phyloP scores from a whole-genome alignment of 495 filamentous ascomycete species.

The Thermochaetoides thermophila region DNA sequence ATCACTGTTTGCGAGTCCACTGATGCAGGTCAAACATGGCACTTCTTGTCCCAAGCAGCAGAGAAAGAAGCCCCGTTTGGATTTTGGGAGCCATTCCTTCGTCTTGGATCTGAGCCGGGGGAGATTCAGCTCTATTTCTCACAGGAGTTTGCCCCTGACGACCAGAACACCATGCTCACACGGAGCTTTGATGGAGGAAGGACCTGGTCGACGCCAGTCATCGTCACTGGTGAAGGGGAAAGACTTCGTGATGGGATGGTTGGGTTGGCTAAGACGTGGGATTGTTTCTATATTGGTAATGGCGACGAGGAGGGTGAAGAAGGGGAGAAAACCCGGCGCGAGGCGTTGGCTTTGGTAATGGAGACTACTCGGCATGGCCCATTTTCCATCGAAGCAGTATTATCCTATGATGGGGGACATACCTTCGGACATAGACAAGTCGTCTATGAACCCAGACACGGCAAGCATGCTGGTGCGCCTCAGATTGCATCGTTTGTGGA shows the following conservation, averaged over 20 bases:
- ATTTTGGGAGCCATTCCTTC: conserved; percentile 51
- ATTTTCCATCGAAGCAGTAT: conserved; percentile 39
- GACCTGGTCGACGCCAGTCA: conserved; percentile 30
- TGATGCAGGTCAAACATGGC: conserved; percentile 40
- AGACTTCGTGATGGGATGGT: conserved; percentile 43
- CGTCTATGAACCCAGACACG: conserved; percentile 33
- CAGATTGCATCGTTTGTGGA: conserved; percentile 41
- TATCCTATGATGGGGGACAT: conserved; percentile 42
- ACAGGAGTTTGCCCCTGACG: conserved; percentile 15
- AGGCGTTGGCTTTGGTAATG: conserved; percentile 41
- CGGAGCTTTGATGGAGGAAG: conserved; percentile 39
- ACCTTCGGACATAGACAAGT: conserved; percentile 38
- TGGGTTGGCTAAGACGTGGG: conserved; percentile 28
- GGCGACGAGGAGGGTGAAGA: too few relatives aligned
- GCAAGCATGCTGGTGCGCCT: conserved; percentile 39
- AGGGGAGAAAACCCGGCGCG: conserved; percentile 9
- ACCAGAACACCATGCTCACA: conserved; percentile 46
- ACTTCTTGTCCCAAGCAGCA: conserved; percentile 36
- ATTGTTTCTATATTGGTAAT: too few relatives aligned
- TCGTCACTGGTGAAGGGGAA: conserved; percentile 19
- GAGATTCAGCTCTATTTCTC: conserved; percentile 42
- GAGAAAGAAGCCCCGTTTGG: conserved; percentile 22
- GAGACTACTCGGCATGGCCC: conserved; percentile 37
- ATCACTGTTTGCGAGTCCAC: conserved; percentile 44
- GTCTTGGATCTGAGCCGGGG: conserved; percentile 23